A percentile compares a stretch with the other conserved stretches of the same genome.
Conservation (phyloP, 169 alveolate genomes). For the Plasmodium gallinaceum region DNA sequence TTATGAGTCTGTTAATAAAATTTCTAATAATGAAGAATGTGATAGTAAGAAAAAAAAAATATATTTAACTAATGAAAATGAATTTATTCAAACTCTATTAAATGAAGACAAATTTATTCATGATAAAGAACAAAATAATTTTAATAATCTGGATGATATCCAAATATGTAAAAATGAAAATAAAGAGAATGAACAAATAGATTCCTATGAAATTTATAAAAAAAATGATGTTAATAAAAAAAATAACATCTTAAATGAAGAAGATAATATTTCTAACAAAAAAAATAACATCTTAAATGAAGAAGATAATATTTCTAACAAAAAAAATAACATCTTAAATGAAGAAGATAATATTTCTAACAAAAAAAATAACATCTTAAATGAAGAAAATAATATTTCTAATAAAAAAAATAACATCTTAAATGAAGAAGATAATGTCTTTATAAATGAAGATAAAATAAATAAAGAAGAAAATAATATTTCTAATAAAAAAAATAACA, state of each 20-base stretch:
- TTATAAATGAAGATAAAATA: not conserved
- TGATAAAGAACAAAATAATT: not conserved
- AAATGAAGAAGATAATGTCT: not conserved
- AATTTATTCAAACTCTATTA: not conserved
- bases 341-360: not conserved
- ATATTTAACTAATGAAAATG: no score
- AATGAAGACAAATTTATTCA: not conserved
- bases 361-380: not conserved
- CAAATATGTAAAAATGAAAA: not conserved
- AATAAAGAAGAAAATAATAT: not conserved
- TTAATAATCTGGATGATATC: not conserved
- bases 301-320: not conserved
- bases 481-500: not conserved
- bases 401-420: not conserved
- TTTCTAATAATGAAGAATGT: no score
- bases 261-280: not conserved
- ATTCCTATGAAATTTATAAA: not conserved
- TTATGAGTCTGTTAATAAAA: no score
- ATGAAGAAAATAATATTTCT: not conserved
- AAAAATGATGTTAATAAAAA: not conserved
- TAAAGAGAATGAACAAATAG: not conserved
- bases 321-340: not conserved
- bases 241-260: not conserved
- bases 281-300: not conserved
- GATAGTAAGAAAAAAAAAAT: no score